Evolutionary conservation across 176 grass and related monocot species (phyloP), one percentile per base, ranked within the genome.

Genomic region (Poa pratensis): DNA sequence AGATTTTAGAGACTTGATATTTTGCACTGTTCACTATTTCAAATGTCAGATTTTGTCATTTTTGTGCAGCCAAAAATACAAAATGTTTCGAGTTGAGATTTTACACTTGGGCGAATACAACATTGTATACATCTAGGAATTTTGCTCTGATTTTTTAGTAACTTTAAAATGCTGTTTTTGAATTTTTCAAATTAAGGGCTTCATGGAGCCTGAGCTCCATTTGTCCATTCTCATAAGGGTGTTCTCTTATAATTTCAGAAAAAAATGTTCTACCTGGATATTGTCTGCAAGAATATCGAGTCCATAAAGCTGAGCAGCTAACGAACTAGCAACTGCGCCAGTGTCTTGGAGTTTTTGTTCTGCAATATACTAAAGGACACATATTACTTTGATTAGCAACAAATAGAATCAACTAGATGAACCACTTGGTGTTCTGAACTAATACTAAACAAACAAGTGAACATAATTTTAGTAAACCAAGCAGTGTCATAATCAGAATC

Each of bases 221-320:
- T n/a, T n/a, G n/a, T n/a, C n/a, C n/a, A n/a, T n/a, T n/a, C n/a
- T n/a, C n/a, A n/a, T n/a, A n/a, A n/a, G n/a, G n/a, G n/a, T 17
- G 24, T 3, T 51, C 4, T 52, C 28, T 69, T 23, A 8, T 1
- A 55, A 79, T 69, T 79, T 86, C 6, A 73, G 55, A 52, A 52
- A 63, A 46, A 7, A 77, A 42, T 24, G 42, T 53, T 76, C 8
- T 89, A 97, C 95, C 95, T 97, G 90, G 76, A 97, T 97, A 81
- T 94, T 94, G 73, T 85, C 82, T 57, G 87, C 92, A 78, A 97
- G 90, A 84, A 97, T 93, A 87, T 97, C 86, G 53, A 95, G 68
- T 28, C 87, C 92, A 79, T 95, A 97, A 30, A 97, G 80, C 78
- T 97, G 53, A 86, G 92, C 92, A 66, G 95, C 90, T 69, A 90